Percentiles rank a stretch among this genome's conserved stretches.
Conservation (phyloP, 192 early-diverging fungal genomes). For the Entomortierella beljakovae region DNA sequence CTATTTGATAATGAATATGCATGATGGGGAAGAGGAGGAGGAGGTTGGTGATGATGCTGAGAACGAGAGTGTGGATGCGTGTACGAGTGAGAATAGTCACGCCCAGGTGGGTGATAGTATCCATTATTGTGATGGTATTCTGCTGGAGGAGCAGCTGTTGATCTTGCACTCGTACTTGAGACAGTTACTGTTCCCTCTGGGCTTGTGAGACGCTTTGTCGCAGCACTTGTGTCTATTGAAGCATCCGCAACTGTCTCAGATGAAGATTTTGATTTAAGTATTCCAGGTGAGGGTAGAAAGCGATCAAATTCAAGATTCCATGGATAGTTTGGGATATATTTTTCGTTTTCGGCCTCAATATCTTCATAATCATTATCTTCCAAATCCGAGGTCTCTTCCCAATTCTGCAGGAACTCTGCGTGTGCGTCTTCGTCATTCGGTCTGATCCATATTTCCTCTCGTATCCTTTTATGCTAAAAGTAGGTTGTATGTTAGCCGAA, state of each 20-base stretch:
- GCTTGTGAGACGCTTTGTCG: conserved; percentile 21
- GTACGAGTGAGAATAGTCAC: conserved; percentile 5
- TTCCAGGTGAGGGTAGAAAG: conserved; percentile 25
- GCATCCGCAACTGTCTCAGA: not conserved
- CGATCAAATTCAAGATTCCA: conserved; percentile 49
- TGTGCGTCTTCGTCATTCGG: conserved; percentile 55
- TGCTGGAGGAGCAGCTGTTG: not conserved
- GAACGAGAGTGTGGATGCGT: not conserved
- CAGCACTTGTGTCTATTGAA: conserved; percentile 1
- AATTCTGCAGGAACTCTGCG: conserved; percentile 59
- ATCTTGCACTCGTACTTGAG: not conserved
- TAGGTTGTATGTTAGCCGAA: no score
- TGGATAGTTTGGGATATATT: conserved; percentile 45
- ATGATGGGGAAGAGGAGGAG: not conserved
- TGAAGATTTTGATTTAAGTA: conserved; percentile 11
- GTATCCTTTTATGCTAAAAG: conserved; percentile 66
- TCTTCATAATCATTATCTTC: conserved; percentile 62
- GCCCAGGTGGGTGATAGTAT: not conserved
- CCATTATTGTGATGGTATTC: conserved; percentile 6
- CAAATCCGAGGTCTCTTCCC: conserved; percentile 58
- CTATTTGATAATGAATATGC: not conserved
- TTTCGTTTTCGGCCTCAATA: conserved; percentile 50
- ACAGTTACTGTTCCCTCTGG: conserved; percentile 32
- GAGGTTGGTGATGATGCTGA: not conserved
- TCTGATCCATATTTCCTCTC: conserved; percentile 69